These are phyloP conservation scores for Phyllosticta citribraziliensis DNA, from an alignment of 2,329 filamentous ascomycete genomes.

Conservation along the genomic window DNA sequence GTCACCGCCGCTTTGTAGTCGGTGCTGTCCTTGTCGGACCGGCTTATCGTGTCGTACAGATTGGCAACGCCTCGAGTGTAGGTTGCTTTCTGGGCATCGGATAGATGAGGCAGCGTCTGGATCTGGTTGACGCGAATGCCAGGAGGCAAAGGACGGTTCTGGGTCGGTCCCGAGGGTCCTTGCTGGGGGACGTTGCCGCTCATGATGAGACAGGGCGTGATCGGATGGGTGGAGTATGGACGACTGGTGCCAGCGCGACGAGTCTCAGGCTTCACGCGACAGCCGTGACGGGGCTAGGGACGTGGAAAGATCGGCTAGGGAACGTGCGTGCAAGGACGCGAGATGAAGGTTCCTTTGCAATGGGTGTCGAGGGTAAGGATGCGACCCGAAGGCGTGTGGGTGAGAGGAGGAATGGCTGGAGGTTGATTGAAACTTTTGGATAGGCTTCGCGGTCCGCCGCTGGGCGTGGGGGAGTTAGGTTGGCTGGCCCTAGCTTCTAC, in stretches of 20 bases:
- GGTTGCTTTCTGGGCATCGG: slow-evolving; percentile 44
- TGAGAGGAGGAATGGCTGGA: neutral
- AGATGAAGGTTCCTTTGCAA: neutral
- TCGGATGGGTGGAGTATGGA: neutral
- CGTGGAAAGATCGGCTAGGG: neutral
- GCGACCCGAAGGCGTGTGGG: neutral
- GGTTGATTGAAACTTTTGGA: slow-evolving; percentile 10
- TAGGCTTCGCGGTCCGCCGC: slow-evolving; percentile 5
- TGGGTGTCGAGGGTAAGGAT: neutral
- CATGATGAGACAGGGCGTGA: neutral
- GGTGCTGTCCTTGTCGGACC: slow-evolving; percentile 36
- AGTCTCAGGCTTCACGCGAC: neutral
- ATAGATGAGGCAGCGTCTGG: slow-evolving; percentile 40
- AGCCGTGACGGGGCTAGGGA: neutral
- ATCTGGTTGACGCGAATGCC: slow-evolving; percentile 44
- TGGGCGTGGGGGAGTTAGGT: neutral
- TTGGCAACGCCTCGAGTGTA: slow-evolving; percentile 45
- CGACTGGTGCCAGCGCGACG: neutral
- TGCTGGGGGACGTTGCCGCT: neutral
- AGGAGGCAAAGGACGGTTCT: slow-evolving; percentile 1
- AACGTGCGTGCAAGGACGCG: neutral
- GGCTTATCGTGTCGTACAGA: slow-evolving; percentile 45
- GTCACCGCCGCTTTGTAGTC: slow-evolving; percentile 42
- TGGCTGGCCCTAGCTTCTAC: neutral
- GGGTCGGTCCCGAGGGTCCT: neutral